Evolutionary conservation across 805 yeast species (phyloP).

Genomic region (Saturnispora besseyi): DNA sequence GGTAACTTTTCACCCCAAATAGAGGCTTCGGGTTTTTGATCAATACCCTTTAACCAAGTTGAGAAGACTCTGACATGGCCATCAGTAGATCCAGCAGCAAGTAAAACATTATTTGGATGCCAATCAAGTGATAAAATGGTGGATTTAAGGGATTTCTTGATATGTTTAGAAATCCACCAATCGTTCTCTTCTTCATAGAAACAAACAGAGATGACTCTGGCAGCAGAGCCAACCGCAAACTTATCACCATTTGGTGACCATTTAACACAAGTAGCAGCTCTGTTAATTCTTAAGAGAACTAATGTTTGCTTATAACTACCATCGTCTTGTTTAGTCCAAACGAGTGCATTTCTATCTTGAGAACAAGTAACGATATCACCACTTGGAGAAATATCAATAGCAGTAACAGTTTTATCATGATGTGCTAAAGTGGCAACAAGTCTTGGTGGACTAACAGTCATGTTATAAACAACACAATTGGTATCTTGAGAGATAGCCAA

Average conservation of each 20-base stretch:
- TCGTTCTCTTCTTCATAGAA: conserved; percentile 93
- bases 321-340: conserved; percentile 73
- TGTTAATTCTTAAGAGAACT: conserved; percentile 82
- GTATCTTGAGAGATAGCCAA: conserved; percentile 80
- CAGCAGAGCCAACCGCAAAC: conserved; percentile 96
- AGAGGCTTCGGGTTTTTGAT: conserved; percentile 67
- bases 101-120: conserved; percentile 87
- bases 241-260: conserved; percentile 96
- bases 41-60: conserved; percentile 82
- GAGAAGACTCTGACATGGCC: conserved; percentile 88
- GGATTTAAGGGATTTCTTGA: conserved; percentile 88
- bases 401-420: conserved; percentile 91
- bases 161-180: conserved; percentile 99
- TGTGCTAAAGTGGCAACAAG: conserved; percentile 62
- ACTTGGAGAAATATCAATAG: conserved; percentile 81
- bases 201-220: conserved; percentile 89
- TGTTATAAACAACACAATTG: conserved; percentile 63
- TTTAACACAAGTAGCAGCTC: conserved; percentile 89
- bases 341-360: conserved; percentile 95
- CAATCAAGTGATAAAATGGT: conserved; percentile 77
- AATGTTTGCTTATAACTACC: conserved; percentile 72
- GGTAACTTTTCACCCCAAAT: conserved; percentile 96
- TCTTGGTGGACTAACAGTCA: conserved; percentile 42
- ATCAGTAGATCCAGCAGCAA: conserved; percentile 89
- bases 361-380: conserved; percentile 95